A percentile compares a stretch with the other conserved stretches of the same genome.
Evolutionary conservation across 495 filamentous ascomycete species (phyloP).

Genomic region (Penicillium daleae): DNA sequence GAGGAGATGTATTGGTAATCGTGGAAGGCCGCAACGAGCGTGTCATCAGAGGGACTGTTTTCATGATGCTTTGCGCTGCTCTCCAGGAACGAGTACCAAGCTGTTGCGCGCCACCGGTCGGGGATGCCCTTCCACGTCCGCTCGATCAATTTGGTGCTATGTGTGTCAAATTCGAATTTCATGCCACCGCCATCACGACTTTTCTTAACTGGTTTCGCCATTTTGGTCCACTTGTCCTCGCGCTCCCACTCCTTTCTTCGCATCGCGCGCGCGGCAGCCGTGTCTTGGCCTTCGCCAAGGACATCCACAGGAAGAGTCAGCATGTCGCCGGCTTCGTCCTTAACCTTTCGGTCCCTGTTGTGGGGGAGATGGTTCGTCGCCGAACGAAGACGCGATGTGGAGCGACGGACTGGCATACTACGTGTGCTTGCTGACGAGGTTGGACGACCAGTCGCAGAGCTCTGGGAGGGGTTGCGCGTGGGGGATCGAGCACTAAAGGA

Average conservation of each 20-base stretch:
- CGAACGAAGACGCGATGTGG: slow-evolving; percentile 56
- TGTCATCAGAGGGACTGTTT: slow-evolving; percentile 64
- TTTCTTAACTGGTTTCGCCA: slow-evolving; percentile 73
- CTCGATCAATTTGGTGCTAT: slow-evolving; percentile 82
- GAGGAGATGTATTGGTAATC: slow-evolving; percentile 71
- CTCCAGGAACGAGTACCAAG: slow-evolving; percentile 94
- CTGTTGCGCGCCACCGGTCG: slow-evolving; percentile 90
- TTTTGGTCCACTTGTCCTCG: slow-evolving; percentile 95
- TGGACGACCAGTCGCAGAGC: slow-evolving; percentile 34
- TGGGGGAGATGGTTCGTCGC: slow-evolving; percentile 77
- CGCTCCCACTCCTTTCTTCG: slow-evolving; percentile 82
- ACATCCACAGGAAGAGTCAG: slow-evolving; percentile 74
- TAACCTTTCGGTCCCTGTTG: slow-evolving; percentile 70
- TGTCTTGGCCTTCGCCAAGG: slow-evolving; percentile 55
- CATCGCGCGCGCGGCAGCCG: slow-evolving; percentile 59
- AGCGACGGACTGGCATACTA: slow-evolving; percentile 42
- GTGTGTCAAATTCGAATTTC: slow-evolving; percentile 86
- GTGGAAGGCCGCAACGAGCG: slow-evolving; percentile 71
- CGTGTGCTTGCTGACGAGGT: slow-evolving; percentile 53
- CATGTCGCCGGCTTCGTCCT: slow-evolving; percentile 91
- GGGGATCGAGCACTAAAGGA: slow-evolving; percentile 61
- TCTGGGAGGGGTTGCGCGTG: slow-evolving; percentile 45
- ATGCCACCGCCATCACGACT: slow-evolving; percentile 73
- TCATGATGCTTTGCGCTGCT: slow-evolving; percentile 70
- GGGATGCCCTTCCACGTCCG: slow-evolving; percentile 98